Percentiles rank a stretch among this genome's conserved stretches.
These are phyloP conservation scores for Eucalyptus microcorys DNA, from an alignment of 345 rosid species.

Conservation along the genomic window DNA sequence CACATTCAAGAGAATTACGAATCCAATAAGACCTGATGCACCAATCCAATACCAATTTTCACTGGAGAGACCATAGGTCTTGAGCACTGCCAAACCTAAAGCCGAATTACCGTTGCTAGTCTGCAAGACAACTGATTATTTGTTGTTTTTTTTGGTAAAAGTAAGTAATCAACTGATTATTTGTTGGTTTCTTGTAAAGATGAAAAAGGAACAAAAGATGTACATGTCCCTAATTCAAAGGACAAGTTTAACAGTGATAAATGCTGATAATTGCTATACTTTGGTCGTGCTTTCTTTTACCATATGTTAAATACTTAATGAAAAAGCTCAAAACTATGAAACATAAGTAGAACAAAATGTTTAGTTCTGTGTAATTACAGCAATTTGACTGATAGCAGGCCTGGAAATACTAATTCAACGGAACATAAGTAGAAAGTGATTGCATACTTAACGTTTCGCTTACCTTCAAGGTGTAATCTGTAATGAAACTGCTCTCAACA, in stretches of 20 bases:
- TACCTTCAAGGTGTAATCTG: slow-evolving; percentile 85
- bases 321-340: background rate
- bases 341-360: background rate
- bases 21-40: slow-evolving; percentile 41
- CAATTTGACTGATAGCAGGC: background rate
- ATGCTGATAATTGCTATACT: background rate
- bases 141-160: background rate
- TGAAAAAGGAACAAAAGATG: background rate
- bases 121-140: background rate
- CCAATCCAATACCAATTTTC: slow-evolving; percentile 85
- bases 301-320: background rate
- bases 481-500: slow-evolving; percentile 65
- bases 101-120: slow-evolving; percentile 6
- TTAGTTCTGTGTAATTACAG: background rate
- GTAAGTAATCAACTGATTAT: no score
- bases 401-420: background rate
- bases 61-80: slow-evolving; percentile 22
- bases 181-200: background rate
- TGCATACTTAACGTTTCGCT: background rate
- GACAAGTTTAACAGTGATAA: background rate
- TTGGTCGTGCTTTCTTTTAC: background rate
- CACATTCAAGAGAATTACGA: slow-evolving; percentile 56
- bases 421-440: background rate
- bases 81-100: slow-evolving; percentile 44
- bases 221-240: background rate